phyloP scores from a whole-genome alignment of 805 yeast species.

The Grigorovia jiainica region DNA sequence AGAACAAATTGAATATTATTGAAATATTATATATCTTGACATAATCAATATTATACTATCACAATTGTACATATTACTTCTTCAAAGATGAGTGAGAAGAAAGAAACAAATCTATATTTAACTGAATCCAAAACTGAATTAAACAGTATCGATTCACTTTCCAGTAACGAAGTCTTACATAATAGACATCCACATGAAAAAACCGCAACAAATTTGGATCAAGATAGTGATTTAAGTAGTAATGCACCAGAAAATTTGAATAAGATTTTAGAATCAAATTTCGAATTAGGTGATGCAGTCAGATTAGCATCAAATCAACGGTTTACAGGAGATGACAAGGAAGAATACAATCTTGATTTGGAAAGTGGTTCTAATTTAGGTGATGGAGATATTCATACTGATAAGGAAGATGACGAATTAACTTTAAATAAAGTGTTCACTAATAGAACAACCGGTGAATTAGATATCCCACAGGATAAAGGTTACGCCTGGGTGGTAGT shows the following conservation, averaged over 20 bases:
- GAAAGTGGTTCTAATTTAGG: not conserved
- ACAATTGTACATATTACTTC: no score
- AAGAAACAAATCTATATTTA: not conserved
- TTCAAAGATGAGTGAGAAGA: no score
- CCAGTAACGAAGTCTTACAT: not conserved
- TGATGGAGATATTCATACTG: not conserved
- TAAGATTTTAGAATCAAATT: slow-evolving; percentile 12
- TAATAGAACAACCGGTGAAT: slow-evolving; percentile 29
- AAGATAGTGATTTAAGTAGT: not conserved
- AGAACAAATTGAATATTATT: no score
- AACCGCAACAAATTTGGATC: not conserved
- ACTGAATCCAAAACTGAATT: not conserved
- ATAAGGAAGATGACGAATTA: not conserved
- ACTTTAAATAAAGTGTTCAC: slow-evolving; percentile 24
- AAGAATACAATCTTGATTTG: not conserved
- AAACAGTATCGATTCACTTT: not conserved
- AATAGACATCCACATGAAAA: not conserved
- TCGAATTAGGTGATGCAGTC: slow-evolving; percentile 25
- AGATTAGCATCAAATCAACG: slow-evolving; percentile 11
- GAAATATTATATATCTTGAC: no score
- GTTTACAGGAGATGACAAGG: not conserved
- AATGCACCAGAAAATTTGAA: slow-evolving; percentile 8
- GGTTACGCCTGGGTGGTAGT: slow-evolving; percentile 64
- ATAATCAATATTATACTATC: no score
- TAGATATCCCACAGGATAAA: slow-evolving; percentile 45